Base-by-base conservation (phyloP, 495 filamentous ascomycete species). In the Penicillium simplicissimum region DNA sequence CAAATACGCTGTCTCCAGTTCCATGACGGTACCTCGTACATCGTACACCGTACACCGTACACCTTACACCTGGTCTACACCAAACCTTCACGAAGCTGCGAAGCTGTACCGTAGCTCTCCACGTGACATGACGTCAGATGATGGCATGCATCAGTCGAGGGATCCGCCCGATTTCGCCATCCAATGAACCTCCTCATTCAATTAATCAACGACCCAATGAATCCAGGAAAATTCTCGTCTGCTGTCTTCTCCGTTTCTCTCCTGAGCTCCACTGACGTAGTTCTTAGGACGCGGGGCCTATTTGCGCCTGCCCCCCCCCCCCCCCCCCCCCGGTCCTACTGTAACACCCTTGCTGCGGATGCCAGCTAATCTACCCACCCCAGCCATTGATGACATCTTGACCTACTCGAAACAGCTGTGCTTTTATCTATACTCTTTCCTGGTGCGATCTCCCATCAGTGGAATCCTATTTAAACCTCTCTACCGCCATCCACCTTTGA, bases 121-220 rank as follows among this genome's bases (percentile, higher is more conserved):
- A 70, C 67, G 67, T 70, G 67, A 70, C 52, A 42, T 67, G 67
- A 65, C 64, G 58, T 66, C 59, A 58, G 42, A 65, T 67, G 66
- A 69, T 66, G 69, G 47, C 64, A 67, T 57, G 13, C 23, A 31
- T 23, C 45, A 34, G 57, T 60, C 52, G 36, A 43, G 33, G 33
- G 51, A 36, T 53, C 51, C 51, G 51, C 33, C 11, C 14, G 33
- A 35, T 15, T 21, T 53, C 45, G 25, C 14, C 45, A 53, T 53
- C 51, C 51, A 35, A 53, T 53, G n/a, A 36, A 21, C 19, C 42
- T 23, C 31, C n/a, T 31, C 35, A 36, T 45, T 19, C 42, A 23
- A 45, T 19, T 17, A 21, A 43, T 43, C 2, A 43, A 19, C 8
- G 15, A 34, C 14, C 7, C 23, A 49, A 28, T 25, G 4, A 31